Conservation (phyloP, 1,139 yeast species). For the Scheffersomyces titani region DNA sequence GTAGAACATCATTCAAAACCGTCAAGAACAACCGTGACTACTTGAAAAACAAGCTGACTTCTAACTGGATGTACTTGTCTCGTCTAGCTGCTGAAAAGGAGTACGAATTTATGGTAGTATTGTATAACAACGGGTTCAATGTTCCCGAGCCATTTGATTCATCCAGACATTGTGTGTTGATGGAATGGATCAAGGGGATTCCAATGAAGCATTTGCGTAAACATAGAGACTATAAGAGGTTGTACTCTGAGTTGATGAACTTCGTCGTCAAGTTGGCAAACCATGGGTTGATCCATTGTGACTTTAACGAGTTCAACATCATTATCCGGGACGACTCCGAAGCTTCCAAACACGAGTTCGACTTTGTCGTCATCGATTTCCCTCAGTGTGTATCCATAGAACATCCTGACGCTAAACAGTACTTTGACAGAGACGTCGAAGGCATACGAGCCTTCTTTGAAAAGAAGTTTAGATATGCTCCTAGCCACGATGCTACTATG, state of each 20-base stretch:
- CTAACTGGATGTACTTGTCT: conserved; percentile 91
- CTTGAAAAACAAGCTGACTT: conserved; percentile 63
- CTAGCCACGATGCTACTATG: conserved; percentile 64
- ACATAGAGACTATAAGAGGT: conserved; percentile 64
- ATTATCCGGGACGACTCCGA: conserved; percentile 71
- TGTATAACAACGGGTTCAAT: conserved; percentile 72
- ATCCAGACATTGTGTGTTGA: conserved; percentile 87
- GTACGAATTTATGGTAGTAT: conserved; percentile 78
- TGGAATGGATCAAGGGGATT: conserved; percentile 87
- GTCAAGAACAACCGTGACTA: conserved; percentile 95
- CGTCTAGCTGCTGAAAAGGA: conserved; percentile 91
- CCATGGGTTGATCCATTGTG: conserved; percentile 94
- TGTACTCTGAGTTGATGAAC: conserved; percentile 83
- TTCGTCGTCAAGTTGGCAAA: conserved; percentile 83
- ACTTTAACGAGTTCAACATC: conserved; percentile 93
- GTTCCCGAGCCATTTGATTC: conserved; percentile 91
- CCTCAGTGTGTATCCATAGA: conserved; percentile 97
- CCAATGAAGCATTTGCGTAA: conserved; percentile 83
- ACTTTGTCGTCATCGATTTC: conserved; percentile 90
- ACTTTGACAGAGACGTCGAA: conserved; percentile 89
- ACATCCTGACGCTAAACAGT: conserved; percentile 83
- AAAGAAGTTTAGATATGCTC: conserved; percentile 73
- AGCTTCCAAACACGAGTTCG: conserved; percentile 51
- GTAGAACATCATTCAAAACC: conserved; percentile 88
- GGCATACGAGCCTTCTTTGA: conserved; percentile 83